Conservation (phyloP, 2,329 filamentous ascomycete species). For the Tolypocladium guangdongense region DNA sequence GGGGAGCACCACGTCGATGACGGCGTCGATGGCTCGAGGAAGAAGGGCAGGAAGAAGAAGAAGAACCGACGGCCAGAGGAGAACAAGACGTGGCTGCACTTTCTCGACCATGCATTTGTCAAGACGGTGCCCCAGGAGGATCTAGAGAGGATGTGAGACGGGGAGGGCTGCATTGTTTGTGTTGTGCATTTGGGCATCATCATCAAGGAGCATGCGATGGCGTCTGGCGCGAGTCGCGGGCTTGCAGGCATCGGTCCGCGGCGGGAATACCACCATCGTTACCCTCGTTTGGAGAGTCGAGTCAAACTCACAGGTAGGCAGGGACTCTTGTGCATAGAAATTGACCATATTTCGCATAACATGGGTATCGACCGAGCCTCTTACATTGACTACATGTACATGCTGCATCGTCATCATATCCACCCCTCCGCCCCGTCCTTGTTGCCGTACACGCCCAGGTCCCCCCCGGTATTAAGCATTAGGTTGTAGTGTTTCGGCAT, state of each 20-base stretch:
- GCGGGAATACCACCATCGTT: neutral
- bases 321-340: neutral
- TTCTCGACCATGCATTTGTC: slow-evolving; percentile 70
- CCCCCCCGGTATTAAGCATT: neutral
- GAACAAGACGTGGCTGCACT: slow-evolving; percentile 67
- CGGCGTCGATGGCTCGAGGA: slow-evolving; percentile 28
- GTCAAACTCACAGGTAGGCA: neutral
- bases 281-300: neutral
- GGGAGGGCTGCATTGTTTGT: neutral
- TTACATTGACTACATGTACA: neutral
- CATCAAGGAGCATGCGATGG: slow-evolving; percentile 3
- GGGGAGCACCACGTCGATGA: slow-evolving; percentile 16
- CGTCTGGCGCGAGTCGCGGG: neutral
- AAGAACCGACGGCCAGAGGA: slow-evolving; percentile 41
- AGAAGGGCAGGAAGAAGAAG: slow-evolving; percentile 34
- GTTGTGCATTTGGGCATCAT: neutral
- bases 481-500: neutral
- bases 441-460: neutral
- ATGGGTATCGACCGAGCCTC: neutral
- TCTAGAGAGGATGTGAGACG: slow-evolving; percentile 35
- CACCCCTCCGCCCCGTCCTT: neutral
- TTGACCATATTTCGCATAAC: neutral
- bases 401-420: neutral
- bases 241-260: neutral
- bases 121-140: slow-evolving; percentile 57